Conservation (phyloP, 78 protist genomes). For the Dictyostelium firmibasis region DNA sequence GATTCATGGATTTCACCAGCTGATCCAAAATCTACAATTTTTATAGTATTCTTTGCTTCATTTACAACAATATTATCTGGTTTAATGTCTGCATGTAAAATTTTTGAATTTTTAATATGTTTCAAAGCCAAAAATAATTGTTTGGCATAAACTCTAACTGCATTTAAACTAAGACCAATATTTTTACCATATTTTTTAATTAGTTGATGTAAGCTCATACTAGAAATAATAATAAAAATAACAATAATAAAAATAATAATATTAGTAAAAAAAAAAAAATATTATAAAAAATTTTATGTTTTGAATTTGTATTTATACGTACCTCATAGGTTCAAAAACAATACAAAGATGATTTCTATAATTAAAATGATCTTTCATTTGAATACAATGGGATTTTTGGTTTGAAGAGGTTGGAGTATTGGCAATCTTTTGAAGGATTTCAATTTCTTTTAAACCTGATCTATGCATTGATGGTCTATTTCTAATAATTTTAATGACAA, state of each 20-base stretch:
- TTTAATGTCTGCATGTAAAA: constrained; percentile 94
- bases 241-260: not conserved
- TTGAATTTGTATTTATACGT: not conserved
- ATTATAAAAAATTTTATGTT: no score
- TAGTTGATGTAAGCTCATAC: constrained; percentile 90
- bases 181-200: constrained; percentile 85
- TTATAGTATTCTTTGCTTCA: constrained; percentile 73
- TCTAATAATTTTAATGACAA: constrained; percentile 93
- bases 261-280: not conserved
- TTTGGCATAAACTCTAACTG: constrained; percentile 88
- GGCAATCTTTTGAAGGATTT: constrained; percentile 70
- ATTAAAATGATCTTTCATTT: constrained; percentile 73
- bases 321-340: constrained; percentile 89
- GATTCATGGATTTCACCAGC: constrained; percentile 84
- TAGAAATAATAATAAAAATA: not conserved
- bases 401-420: constrained; percentile 45
- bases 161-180: constrained; percentile 86
- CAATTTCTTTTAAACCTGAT: constrained; percentile 87
- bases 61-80: constrained; percentile 88
- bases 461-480: constrained; percentile 83
- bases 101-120: constrained; percentile 58
- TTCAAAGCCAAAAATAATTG: constrained; percentile 88
- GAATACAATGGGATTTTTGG: constrained; percentile 83
- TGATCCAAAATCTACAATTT: constrained; percentile 94
- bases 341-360: constrained; percentile 92